Percentiles rank a stretch among this genome's conserved stretches.
Evolutionary conservation across 768 basidiomycete genomes (phyloP).

Genomic region (Lentinula boryana): DNA sequence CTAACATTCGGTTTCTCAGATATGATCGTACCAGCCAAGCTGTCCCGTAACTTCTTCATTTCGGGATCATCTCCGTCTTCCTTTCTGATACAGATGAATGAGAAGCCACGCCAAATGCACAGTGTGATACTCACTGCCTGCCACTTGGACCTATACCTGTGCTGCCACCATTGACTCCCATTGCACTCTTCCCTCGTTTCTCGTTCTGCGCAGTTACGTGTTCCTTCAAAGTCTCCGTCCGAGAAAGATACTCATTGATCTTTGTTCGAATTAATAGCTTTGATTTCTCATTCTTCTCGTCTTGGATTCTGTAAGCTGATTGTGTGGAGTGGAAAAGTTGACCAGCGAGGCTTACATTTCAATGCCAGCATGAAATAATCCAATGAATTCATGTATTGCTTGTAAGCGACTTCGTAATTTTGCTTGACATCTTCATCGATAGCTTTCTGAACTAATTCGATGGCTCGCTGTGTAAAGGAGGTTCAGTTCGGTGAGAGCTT

Average conservation of each 20-base stretch:
- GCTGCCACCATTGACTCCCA: conserved; percentile 33
- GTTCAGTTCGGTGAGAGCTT: background rate
- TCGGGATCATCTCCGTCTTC: conserved; percentile 69
- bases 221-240: conserved; percentile 88
- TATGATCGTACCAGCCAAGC: conserved; percentile 81
- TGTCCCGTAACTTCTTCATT: conserved; percentile 92
- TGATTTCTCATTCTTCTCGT: conserved; percentile 93
- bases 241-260: conserved; percentile 85
- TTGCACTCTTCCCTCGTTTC: conserved; percentile 48
- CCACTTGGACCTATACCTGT: conserved; percentile 40
- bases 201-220: conserved; percentile 66
- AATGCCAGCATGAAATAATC: conserved; percentile 98
- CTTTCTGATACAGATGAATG: conserved; percentile 20
- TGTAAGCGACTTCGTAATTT: conserved; percentile 93
- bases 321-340: background rate
- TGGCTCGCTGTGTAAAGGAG: conserved; percentile 50
- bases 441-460: conserved; percentile 87
- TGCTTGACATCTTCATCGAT: conserved; percentile 91
- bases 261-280: conserved; percentile 81
- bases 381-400: conserved; percentile 88
- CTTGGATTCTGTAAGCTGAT: conserved; percentile 26
- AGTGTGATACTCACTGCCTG: conserved; percentile 24
- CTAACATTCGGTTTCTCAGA: conserved; percentile 92
- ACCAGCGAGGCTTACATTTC: conserved; percentile 59
- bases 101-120: background rate